Evolutionary conservation across 75 land plant species (phyloP), one percentile per base, ranked within the genome.

Genomic region (Adiantum capillusveneris): DNA sequence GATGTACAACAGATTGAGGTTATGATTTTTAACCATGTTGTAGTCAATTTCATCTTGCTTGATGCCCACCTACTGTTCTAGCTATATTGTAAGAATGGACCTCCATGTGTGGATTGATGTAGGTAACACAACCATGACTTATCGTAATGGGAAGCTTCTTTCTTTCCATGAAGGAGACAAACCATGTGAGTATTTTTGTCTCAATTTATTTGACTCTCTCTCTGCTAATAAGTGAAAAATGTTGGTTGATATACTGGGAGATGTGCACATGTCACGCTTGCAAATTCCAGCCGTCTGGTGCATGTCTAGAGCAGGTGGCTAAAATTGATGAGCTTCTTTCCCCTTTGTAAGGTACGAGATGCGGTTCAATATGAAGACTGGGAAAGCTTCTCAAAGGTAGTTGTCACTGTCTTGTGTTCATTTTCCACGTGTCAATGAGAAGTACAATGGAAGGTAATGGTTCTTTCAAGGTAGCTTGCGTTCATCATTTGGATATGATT

Each of bases 391-490:
- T 27, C 87, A 93, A 60, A 88, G 56, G 63, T 71, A 79, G 69
- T 63, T 93, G 46, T 82, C 90, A 7, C 75, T 39, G 21, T 64
- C 85, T 41, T 46, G 77, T 55, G 83, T 83, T 9, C 96, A 93
- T 50, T 93, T 93, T 68, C 98, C 98, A 39, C 57, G 87, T 60
- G 74, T 93, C 18, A 93, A 93, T 81, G 96, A 93, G 55, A 67
- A 72, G 59, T 89, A 83, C 63, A 76, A 75, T 74, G 90, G 98
- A 53, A 81, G 98, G 98, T 92, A 77, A 69, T 26, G n/a, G n/a
- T n/a, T n/a, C 7, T 34, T 34, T 34, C 7, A n/a, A n/a, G n/a
- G n/a, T n/a, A n/a, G n/a, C n/a, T n/a, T n/a, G n/a, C n/a, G n/a
- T n/a, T n/a, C n/a, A n/a, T n/a, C n/a, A n/a, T 34, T 3, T 5